Evolutionary conservation across 768 basidiomycete species (phyloP), one percentile per base, ranked within the genome.

Genomic region (Russula griseocarnosa): DNA sequence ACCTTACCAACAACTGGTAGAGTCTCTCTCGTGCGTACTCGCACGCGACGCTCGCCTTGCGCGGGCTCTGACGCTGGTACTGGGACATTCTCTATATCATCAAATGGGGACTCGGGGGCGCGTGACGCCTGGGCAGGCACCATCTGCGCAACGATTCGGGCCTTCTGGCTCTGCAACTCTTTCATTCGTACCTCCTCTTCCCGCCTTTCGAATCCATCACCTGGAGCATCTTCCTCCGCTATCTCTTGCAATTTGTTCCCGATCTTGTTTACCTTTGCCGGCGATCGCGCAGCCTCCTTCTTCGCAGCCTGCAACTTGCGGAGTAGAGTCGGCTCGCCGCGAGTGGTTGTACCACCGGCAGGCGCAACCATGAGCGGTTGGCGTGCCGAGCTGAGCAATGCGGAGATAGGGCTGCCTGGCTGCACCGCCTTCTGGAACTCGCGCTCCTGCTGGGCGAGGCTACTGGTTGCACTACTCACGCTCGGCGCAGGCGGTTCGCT

Each of bases 361-460:
- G 74, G 78, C 24, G 78, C 81, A 22, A 94, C 88, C 55, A 96
- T 77, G 46, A 97, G 78, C 0, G 94, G 94, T 73, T 94, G 91
- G 62, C 88, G 82, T 7, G 94, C 94, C 3, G 92, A 94, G 69
- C 84, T 88, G 69, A 99, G 82, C 55, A 99, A 77, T 3, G 92
- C 92, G 32, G 92, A 91, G 64, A 99, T 95, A 0, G 97, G 97
- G 66, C 89, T 92, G 49, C 92, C 94, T 7, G 95, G 96, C 71
- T 94, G 92, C 1, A 98, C 92, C 1, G 94, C 97, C 70, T 89
- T 87, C 78, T 90, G 88, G 86, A 98, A 98, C 74, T 98, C 97
- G 73, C 88, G 88, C 82, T 99, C 97, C 72, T 93, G 91, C 70
- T 92, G 83, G 0, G 87, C 87, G 62, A 89, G 85, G 51, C 80